Evolutionary conservation across 2,329 filamentous ascomycete species (phyloP), one percentile per base, ranked within the genome.

Genomic region (Emergomyces africanus): DNA sequence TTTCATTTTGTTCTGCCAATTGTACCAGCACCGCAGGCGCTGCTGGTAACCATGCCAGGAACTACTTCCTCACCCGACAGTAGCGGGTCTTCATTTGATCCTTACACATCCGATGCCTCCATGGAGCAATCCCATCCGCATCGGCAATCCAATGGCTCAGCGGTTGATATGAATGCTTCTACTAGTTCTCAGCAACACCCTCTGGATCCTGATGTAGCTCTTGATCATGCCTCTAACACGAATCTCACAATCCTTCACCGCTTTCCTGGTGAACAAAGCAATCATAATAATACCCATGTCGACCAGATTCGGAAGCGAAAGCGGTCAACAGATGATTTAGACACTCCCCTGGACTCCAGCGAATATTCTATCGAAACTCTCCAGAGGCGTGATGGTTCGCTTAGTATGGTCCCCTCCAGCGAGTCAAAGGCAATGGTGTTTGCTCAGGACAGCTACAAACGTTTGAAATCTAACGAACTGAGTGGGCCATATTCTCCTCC

Each of bases 81-180:
- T 55, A 57, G 54, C 46, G 60, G 62, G 42, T 60, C 63, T 57
- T 63, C 63, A 28, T 66, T 64, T 60, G 60, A 64, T 56, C 62
- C 63, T 25, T 62, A 64, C 56, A 60, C 58, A 46, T 39, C 59
- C 48, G 54, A 61, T 61, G 57, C 18, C 39, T 14, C 15, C 25
- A 12, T 25, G 54, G 54, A 46, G 25, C 20, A 55, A 42, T 20
- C 20, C 25, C 37, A 44, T 44, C 20, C 54, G 9, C 15, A 39
- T 20, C 23, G 33, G 18, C 37, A 55, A 25, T 12, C 54, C 12
- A 39, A 39, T 42, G 37, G 54, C 39, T 10, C 39, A 46, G 28
- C 54, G 8, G 6, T 23, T 46, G 57, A 58, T 48, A 12, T 37
- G 20, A 58, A 44, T 41, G 2, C 57, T 42, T 15, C 57, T 25